Evolutionary conservation across 108 stramenopile genomes (phyloP), one percentile per base, ranked within the genome.

Genomic region (Pseudonitzschia multistriata): DNA sequence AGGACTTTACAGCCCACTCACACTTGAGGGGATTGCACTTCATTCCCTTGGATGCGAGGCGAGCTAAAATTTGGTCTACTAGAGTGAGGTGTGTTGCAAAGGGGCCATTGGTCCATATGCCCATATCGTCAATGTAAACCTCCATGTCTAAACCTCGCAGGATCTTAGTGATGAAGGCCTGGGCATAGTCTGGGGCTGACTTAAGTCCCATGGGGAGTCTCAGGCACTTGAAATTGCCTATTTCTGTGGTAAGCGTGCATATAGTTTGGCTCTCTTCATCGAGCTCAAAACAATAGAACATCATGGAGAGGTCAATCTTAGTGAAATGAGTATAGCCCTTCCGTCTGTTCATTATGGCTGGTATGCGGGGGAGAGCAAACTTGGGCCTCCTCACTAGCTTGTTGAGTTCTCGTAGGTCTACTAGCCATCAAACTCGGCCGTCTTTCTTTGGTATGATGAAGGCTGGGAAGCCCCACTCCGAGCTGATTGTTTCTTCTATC

Each of bases 141-240:
- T 37, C 37, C 6, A 5, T 7, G 37, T 37, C 37, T 5, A 37
- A 8, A 5, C 37, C 37, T 37, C 37, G 37, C 8, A 37, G 37
- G 6, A 37, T 37, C 8, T 37, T 8, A 7, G 37, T 37, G 71
- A 85, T 81, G 14, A 66, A 56, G 30, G 66, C 57, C 39, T 85
- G 83, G 24, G 67, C 69, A 50, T 79, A 60, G 57, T 81, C 79
- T 28, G 84, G 81, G 14, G 71, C 25, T 28, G 59, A 27, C 62
- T 53, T 62, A 11, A 78, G n/a, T 3, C 83, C 83, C 83, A 83
- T 83, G 21, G 79, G 83, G 13, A 85, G 37, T 34, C 80, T 19
- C 3, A 39, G 21, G 49, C 82, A 85, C 28, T 62, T 21, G 54
- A 68, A 82, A 25, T 63, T 78, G n/a, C 79, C 82, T 49, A 70